These are phyloP conservation scores for Wilcoxina mikolae DNA, from an alignment of 495 filamentous ascomycete species.

Conservation along the genomic window DNA sequence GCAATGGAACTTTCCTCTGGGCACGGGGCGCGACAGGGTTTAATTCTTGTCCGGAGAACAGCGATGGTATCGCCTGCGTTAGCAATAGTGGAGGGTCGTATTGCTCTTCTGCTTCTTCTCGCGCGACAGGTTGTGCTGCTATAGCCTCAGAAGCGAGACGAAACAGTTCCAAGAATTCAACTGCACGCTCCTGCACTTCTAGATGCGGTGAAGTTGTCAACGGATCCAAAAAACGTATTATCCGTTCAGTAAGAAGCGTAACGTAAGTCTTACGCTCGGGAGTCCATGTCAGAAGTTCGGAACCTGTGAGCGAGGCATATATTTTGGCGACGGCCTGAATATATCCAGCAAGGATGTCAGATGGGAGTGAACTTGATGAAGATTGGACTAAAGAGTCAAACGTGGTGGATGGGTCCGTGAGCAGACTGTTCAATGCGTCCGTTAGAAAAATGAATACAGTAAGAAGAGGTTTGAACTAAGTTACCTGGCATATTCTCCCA, in stretches of 20 bases:
- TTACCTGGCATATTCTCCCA: conserved; percentile 65
- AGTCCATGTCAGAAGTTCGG: conserved; percentile 45
- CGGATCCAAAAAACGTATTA: conserved; percentile 66
- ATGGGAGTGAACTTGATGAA: conserved; percentile 44
- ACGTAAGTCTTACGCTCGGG: conserved; percentile 50
- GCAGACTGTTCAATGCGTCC: conserved; percentile 17
- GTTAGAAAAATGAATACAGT: background rate
- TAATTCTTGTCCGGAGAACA: conserved; percentile 73
- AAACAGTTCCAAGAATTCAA: conserved; percentile 80
- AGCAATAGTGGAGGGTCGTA: conserved; percentile 64
- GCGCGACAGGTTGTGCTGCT: conserved; percentile 43
- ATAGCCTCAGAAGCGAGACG: conserved; percentile 70
- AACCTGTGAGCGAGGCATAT: conserved; percentile 49
- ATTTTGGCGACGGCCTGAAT: conserved; percentile 82
- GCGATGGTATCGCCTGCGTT: conserved; percentile 69
- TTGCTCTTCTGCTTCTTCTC: conserved; percentile 33
- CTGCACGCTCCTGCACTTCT: conserved; percentile 90
- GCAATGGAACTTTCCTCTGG: conserved; percentile 73
- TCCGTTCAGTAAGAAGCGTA: conserved; percentile 57
- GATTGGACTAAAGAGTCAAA: conserved; percentile 58
- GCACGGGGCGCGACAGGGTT: conserved; percentile 77
- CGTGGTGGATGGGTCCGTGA: conserved; percentile 49
- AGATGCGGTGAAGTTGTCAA: conserved; percentile 66
- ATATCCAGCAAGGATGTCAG: conserved; percentile 54
- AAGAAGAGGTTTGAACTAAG: background rate